phyloP scores from a whole-genome alignment of 2,329 filamentous ascomycete species.

The Orbilia ellipsospora region DNA sequence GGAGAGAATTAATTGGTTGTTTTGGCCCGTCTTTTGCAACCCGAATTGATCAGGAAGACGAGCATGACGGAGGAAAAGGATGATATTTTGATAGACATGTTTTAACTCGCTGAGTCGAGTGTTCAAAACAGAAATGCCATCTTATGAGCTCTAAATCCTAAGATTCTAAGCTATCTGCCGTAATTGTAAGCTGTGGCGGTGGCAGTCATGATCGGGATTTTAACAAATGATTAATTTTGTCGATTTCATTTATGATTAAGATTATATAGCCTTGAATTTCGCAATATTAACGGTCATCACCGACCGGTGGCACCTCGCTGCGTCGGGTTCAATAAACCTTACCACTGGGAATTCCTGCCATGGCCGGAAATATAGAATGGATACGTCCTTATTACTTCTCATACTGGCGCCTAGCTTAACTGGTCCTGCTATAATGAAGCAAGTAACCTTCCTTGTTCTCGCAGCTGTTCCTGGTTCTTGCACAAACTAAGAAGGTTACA shows the following conservation, averaged over 20 bases:
- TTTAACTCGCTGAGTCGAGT: too few species aligned
- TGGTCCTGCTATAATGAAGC: not conserved
- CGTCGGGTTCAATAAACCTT: constrained; percentile 14
- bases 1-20: not conserved
- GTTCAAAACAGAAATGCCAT: too few species aligned
- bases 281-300: constrained; percentile 6
- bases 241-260: not conserved
- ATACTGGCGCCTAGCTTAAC: not conserved
- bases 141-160: too few species aligned
- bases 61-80: too few species aligned
- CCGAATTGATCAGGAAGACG: not conserved
- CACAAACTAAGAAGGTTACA: constrained; percentile 43
- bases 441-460: constrained; percentile 27
- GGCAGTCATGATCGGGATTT: too few species aligned
- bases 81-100: too few species aligned
- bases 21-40: not conserved
- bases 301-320: constrained; percentile 33
- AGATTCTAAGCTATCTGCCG: too few species aligned
- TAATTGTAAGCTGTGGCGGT: too few species aligned
- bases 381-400: not conserved
- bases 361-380: not conserved
- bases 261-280: constrained; percentile 19
- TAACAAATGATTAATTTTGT: too few species aligned
- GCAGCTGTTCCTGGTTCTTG: constrained; percentile 35
- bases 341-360: constrained; percentile 33